phyloP scores from a whole-genome alignment of 129 eudicot genomes.

The Glebionis coronaria region DNA sequence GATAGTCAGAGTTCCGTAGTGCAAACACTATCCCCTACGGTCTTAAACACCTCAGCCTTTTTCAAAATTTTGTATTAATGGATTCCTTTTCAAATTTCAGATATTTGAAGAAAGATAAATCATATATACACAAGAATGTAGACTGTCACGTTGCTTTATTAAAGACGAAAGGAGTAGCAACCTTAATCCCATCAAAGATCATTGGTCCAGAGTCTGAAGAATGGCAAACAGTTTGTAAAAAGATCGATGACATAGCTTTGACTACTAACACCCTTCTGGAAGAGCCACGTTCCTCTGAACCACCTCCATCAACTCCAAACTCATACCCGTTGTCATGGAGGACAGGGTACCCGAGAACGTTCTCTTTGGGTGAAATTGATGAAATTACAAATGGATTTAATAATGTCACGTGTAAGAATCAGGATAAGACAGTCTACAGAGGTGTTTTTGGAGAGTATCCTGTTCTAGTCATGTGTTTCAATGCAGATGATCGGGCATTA shows the following conservation, averaged over 20 bases:
- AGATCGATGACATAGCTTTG: constrained; percentile 24
- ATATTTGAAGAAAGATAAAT: constrained; percentile 42
- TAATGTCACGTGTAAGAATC: constrained; percentile 11
- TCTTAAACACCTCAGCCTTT: neutral
- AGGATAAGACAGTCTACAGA: constrained; percentile 17
- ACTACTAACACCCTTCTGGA: constrained; percentile 8
- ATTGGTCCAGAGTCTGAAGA: constrained; percentile 30
- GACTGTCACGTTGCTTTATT: constrained; percentile 47
- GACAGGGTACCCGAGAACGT: constrained; percentile 40
- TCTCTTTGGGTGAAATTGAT: constrained; percentile 36
- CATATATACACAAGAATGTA: constrained; percentile 42
- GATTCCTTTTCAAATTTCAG: constrained; percentile 21
- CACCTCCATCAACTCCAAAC: constrained; percentile 28
- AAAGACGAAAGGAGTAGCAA: constrained; percentile 43
- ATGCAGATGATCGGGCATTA: constrained; percentile 29
- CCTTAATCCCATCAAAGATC: constrained; percentile 45
- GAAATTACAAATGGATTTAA: constrained; percentile 40
- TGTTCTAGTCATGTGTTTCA: constrained; percentile 27
- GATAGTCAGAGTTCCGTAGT: too few relatives aligned
- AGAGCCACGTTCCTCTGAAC: constrained; percentile 21
- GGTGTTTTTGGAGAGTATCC: constrained; percentile 31
- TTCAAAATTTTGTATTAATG: neutral
- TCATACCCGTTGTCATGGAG: constrained; percentile 40
- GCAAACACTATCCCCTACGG: too few relatives aligned
- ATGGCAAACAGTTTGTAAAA: constrained; percentile 27